A percentile compares a stretch with the other conserved stretches of the same genome.
Evolutionary conservation across 306 rosid species (phyloP).

Genomic region (Aeschynomene evenia): DNA sequence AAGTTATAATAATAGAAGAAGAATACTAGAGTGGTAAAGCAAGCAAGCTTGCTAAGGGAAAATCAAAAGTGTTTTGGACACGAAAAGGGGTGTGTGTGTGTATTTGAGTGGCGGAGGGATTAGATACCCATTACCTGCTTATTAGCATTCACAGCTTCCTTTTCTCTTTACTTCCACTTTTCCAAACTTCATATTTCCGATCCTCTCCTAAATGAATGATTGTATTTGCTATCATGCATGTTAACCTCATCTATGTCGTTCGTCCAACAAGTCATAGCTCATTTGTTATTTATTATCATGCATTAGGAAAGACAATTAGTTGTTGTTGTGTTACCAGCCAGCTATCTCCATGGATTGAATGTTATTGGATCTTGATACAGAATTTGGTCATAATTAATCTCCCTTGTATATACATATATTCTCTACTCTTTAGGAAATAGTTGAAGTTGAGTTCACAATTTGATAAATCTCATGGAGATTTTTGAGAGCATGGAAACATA

Average conservation of each 20-base stretch:
- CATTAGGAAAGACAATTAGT: neutral
- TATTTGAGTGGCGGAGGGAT: constrained; percentile 20
- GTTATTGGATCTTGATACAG: constrained; percentile 77
- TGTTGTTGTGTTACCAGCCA: constrained; percentile 68
- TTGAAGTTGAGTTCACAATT: no score
- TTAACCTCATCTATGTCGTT: no score
- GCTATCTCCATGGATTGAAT: constrained; percentile 99
- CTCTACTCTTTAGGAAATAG: constrained; percentile 98
- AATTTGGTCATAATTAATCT: constrained; percentile 74
- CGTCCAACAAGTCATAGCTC: no score
- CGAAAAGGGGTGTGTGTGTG: no score
- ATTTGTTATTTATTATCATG: neutral
- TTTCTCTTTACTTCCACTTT: neutral
- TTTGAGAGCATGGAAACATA: no score
- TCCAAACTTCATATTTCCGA: neutral
- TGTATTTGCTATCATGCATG: no score
- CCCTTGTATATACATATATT: constrained; percentile 92
- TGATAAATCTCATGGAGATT: no score
- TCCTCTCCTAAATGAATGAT: neutral
- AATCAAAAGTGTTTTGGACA: constrained; percentile 8
- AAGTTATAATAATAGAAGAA: neutral
- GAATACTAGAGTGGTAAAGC: no score
- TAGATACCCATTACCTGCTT: constrained; percentile 26
- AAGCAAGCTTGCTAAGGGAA: constrained; percentile 13
- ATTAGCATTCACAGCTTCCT: neutral